A percentile compares a stretch with the other conserved stretches of the same genome.
Evolutionary conservation across 78 protist species (phyloP).

Genomic region (Thecamonas trahens): DNA sequence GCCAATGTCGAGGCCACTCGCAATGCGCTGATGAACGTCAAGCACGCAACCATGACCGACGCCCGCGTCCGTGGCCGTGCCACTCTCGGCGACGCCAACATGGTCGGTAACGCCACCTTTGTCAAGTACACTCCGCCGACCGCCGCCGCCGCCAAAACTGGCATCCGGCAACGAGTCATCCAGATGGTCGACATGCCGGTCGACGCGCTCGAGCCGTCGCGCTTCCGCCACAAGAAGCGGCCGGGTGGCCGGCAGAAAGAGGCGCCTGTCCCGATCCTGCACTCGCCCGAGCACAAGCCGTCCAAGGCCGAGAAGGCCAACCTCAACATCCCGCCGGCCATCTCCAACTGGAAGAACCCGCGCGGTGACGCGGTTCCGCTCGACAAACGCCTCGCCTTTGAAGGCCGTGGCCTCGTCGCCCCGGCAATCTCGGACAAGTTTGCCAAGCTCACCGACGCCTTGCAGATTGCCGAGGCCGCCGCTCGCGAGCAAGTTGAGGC

Average conservation of each 20-base stretch:
- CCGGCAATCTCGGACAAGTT: slow-evolving; percentile 68
- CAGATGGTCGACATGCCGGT: slow-evolving; percentile 67
- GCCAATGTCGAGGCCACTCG: too few relatives aligned
- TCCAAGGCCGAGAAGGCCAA: slow-evolving; percentile 65
- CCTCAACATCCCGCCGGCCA: slow-evolving; percentile 94
- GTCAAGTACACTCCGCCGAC: slow-evolving; percentile 53
- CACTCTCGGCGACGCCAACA: too few relatives aligned
- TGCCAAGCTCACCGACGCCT: slow-evolving; percentile 87
- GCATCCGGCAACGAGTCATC: slow-evolving; percentile 61
- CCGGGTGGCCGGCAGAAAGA: not conserved
- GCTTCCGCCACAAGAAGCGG: slow-evolving; percentile 50
- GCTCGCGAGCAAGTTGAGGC: slow-evolving; percentile 76
- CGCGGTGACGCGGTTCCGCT: slow-evolving; percentile 94
- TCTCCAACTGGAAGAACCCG: slow-evolving; percentile 95
- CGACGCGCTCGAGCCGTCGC: slow-evolving; percentile 95
- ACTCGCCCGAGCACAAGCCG: slow-evolving; percentile 83
- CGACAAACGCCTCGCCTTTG: slow-evolving; percentile 94
- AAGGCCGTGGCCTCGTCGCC: slow-evolving; percentile 83
- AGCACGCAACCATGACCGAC: too few relatives aligned
- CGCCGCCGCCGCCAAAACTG: slow-evolving; percentile 9
- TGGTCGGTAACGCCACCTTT: slow-evolving; percentile 16
- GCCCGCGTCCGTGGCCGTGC: too few relatives aligned
- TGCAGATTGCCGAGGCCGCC: slow-evolving; percentile 79
- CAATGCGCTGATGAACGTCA: too few relatives aligned
- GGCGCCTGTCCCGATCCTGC: slow-evolving; percentile 96